A percentile compares a stretch with the other conserved stretches of the same genome.
These are phyloP conservation scores for Fusarium nurragi DNA, from an alignment of 2,329 filamentous ascomycete genomes.

Conservation along the genomic window DNA sequence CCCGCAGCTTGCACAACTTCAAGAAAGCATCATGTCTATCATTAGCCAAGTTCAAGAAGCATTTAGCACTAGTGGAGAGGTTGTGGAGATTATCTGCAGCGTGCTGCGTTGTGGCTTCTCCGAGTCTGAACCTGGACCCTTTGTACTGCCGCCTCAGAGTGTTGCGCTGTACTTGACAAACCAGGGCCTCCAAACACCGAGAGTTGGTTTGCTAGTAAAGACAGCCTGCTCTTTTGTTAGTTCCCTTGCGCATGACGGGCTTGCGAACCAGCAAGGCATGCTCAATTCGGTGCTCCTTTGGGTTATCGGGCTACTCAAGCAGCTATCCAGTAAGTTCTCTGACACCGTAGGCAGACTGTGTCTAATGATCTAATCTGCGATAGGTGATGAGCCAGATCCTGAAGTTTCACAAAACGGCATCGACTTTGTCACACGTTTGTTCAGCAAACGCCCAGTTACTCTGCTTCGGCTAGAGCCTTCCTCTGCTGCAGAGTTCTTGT, in stretches of 20 bases:
- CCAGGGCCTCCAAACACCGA: constrained; percentile 67
- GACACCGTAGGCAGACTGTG: background rate
- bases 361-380: constrained; percentile 40
- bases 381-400: constrained; percentile 73
- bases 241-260: constrained; percentile 60
- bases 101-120: constrained; percentile 79
- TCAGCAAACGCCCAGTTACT: constrained; percentile 68
- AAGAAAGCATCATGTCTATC: constrained; percentile 58
- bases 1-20: constrained; percentile 48
- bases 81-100: constrained; percentile 76
- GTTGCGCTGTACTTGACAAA: constrained; percentile 74
- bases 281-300: constrained; percentile 67
- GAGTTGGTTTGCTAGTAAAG: constrained; percentile 74
- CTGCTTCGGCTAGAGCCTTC: constrained; percentile 67
- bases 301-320: constrained; percentile 69
- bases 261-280: constrained; percentile 57
- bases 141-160: constrained; percentile 74
- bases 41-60: constrained; percentile 58
- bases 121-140: constrained; percentile 77
- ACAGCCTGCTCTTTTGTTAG: constrained; percentile 77
- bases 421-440: constrained; percentile 73
- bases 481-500: constrained; percentile 70
- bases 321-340: constrained; percentile 63
- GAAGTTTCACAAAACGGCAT: constrained; percentile 79
- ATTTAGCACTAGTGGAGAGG: constrained; percentile 70